Percentiles rank a stretch among this genome's conserved stretches.
phyloP scores from a whole-genome alignment of 2,329 filamentous ascomycete species.

The Colletotrichum sp. region DNA sequence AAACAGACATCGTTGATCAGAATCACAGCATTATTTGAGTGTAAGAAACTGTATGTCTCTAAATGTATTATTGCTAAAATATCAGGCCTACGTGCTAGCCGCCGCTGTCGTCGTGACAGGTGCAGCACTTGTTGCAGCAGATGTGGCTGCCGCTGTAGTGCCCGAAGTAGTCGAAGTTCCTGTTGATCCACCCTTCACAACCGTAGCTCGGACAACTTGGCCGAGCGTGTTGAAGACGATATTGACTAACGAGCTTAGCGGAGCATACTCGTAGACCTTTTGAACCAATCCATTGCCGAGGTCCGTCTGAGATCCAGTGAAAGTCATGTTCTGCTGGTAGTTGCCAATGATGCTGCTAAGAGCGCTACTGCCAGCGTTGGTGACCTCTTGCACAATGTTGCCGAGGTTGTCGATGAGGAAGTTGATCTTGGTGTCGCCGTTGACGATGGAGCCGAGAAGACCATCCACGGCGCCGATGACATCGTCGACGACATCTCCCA shows the following conservation, averaged over 20 bases:
- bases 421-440: constrained; percentile 57
- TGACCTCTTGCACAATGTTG: constrained; percentile 66
- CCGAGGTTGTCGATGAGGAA: constrained; percentile 66
- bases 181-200: constrained; percentile 27
- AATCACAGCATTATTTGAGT: not conserved
- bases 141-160: not conserved
- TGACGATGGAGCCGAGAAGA: constrained; percentile 62
- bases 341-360: constrained; percentile 62
- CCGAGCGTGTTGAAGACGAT: constrained; percentile 60
- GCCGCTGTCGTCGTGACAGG: not conserved
- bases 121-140: not conserved
- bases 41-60: not conserved
- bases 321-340: constrained; percentile 64
- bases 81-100: not conserved
- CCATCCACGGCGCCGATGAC: constrained; percentile 64
- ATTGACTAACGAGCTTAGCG: constrained; percentile 56
- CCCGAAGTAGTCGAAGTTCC: constrained; percentile 11
- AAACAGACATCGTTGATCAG: not conserved
- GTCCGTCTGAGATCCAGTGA: constrained; percentile 34
- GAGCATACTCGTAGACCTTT: constrained; percentile 57
- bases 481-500: constrained; percentile 53
- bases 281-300: constrained; percentile 43
- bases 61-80: not conserved
- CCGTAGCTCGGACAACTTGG: constrained; percentile 56
- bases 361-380: constrained; percentile 45